These are phyloP conservation scores for Lumnitzera littorea DNA, from an alignment of 345 rosid species.

Conservation along the genomic window DNA sequence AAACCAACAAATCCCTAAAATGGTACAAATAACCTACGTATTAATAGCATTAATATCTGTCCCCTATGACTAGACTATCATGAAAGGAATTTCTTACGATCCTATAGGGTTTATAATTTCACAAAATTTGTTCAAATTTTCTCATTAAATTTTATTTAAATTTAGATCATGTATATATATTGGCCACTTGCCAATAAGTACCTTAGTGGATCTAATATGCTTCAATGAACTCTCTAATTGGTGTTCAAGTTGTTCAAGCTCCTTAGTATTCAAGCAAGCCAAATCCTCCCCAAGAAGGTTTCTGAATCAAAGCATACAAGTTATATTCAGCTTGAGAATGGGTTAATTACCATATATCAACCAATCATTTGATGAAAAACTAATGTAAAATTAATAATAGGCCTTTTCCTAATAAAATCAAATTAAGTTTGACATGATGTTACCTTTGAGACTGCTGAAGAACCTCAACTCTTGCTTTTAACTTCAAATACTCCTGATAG, in stretches of 20 bases:
- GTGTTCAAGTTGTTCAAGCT: constrained; percentile 69
- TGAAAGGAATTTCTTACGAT: no score
- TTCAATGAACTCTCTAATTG: constrained; percentile 69
- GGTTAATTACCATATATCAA: not conserved
- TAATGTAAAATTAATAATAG: not conserved
- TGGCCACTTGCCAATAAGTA: constrained; percentile 5
- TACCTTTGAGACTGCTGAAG: constrained; percentile 52
- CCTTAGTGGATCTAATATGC: constrained; percentile 76
- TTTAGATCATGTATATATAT: not conserved
- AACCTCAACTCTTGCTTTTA: constrained; percentile 42
- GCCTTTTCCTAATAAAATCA: constrained; percentile 1
- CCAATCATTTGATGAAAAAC: not conserved
- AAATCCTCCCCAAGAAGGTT: constrained; percentile 86
- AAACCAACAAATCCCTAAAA: no score
- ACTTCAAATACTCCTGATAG: constrained; percentile 54
- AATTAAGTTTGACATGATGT: not conserved
- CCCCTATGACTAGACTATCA: no score
- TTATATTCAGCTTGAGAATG: no score
- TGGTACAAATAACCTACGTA: no score
- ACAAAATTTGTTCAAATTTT: no score
- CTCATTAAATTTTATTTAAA: no score
- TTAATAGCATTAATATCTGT: no score
- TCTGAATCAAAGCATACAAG: constrained; percentile 23
- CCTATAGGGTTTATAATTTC: no score
- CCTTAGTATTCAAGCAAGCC: constrained; percentile 50